A percentile compares a stretch with the other conserved stretches of the same genome.
These are phyloP conservation scores for Populus nigra DNA, from an alignment of 345 rosid species.

Conservation along the genomic window DNA sequence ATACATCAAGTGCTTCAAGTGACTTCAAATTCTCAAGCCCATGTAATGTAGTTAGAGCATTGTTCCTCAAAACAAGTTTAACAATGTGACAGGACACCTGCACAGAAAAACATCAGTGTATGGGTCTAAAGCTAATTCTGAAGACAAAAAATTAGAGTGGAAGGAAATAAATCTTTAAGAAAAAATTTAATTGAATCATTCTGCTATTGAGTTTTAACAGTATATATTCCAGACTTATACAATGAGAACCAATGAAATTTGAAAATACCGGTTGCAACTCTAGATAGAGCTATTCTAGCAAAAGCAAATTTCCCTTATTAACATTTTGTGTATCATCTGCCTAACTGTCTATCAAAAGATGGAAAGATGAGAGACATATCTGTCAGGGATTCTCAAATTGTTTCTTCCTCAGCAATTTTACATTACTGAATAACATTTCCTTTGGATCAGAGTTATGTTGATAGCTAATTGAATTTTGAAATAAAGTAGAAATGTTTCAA, in stretches of 20 bases:
- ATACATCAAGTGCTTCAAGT: conserved; percentile 93
- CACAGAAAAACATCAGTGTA: conserved; percentile 44
- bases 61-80: conserved; percentile 94
- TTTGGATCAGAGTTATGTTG: neutral
- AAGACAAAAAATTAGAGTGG: conserved; percentile 12
- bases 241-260: neutral
- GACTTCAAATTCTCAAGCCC: conserved; percentile 97
- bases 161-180: neutral
- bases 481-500: neutral
- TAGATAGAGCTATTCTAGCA: neutral
- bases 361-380: neutral
- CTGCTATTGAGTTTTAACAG: neutral
- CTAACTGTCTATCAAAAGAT: neutral
- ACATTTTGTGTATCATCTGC: neutral
- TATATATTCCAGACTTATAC: neutral
- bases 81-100: conserved; percentile 83
- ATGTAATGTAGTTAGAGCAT: conserved; percentile 75
- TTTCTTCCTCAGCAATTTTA: neutral
- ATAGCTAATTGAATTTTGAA: neutral
- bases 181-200: neutral
- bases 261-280: neutral
- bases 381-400: neutral
- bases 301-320: neutral
- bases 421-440: neutral
- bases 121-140: conserved; percentile 34